Evolutionary conservation across 2,329 filamentous ascomycete species (phyloP), one percentile per base, ranked within the genome.

Genomic region (Xylaria sp.): DNA sequence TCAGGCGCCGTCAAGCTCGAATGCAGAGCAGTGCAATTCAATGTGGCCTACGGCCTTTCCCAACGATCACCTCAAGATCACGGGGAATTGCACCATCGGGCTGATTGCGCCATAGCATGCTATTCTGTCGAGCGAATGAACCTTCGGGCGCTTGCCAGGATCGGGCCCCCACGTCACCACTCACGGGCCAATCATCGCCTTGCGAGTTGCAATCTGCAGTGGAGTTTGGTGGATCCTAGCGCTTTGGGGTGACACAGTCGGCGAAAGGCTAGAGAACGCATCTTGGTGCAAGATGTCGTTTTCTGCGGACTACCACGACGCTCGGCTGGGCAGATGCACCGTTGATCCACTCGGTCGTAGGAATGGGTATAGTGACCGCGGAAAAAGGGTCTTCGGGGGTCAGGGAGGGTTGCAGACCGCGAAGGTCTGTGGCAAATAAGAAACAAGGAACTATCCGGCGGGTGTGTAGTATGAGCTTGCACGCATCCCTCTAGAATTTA

Each of bases 11-110:
- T 69, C 66, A 73, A 72, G 70, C 70, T 74, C 69, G 63, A 60
- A 55, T 73, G 73, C 72, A 61, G 66, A 39, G 57, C 52, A 55
- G 41, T 70, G 68, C 68, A 71, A 58, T 62, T 60, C 60, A 63
- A 65, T 55, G 55, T 68, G 64, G 65, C 58, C n/a, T 23, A 18
- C 55, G 59, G 41, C 39, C 34, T 59, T 68, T 67, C 68, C 67
- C 66, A 69, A 72, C 55, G 68, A 76, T 76, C 72, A 74, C 75
- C 66, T 74, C 69, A 76, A 81, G 80, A 83, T 88, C 86, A 88
- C 86, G 86, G 82, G 86, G 79, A 85, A 89, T 89, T 83, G 85
- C 87, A 85, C 83, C 85, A 89, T 89, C 82, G 79, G 73, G 77
- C 41, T 70, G 72, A 78, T 77, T 75, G 76, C 76, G 76, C 77